Conservation (phyloP, 2,329 filamentous ascomycete genomes). For the Colletotrichum spaethianum region DNA sequence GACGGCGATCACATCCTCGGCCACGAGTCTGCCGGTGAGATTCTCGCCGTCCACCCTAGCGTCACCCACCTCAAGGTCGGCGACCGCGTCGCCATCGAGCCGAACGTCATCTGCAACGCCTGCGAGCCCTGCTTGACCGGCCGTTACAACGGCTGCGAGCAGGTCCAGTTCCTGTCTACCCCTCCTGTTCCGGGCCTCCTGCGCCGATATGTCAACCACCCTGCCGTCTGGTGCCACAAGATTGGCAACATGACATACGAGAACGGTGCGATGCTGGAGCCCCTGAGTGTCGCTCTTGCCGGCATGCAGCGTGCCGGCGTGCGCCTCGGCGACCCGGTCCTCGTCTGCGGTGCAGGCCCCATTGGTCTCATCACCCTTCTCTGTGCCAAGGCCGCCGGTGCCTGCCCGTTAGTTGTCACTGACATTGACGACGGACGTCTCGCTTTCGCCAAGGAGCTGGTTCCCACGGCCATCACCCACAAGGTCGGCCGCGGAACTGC, state of each 20-base stretch:
- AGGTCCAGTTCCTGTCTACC: conserved; percentile 89
- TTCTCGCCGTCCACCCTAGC: conserved; percentile 86
- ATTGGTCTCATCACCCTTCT: conserved; percentile 93
- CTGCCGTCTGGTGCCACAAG: conserved; percentile 95
- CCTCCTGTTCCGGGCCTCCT: conserved; percentile 90
- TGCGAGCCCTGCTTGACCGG: conserved; percentile 94
- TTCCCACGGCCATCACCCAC: conserved; percentile 84
- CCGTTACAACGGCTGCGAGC: conserved; percentile 94
- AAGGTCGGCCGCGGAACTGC: conserved; percentile 77
- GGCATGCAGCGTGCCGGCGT: conserved; percentile 88
- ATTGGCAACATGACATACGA: conserved; percentile 94
- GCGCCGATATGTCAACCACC: conserved; percentile 94
- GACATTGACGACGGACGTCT: conserved; percentile 92
- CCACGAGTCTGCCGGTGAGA: conserved; percentile 90
- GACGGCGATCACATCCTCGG: conserved; percentile 90
- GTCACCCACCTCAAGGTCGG: conserved; percentile 85
- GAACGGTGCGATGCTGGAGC: conserved; percentile 91
- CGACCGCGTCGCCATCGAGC: conserved; percentile 94
- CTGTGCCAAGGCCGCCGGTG: conserved; percentile 88
- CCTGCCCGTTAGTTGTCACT: conserved; percentile 91
- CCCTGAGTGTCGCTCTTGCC: conserved; percentile 89
- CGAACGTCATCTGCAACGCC: conserved; percentile 90
- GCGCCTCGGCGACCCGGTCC: conserved; percentile 85
- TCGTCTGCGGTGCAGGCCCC: conserved; percentile 93
- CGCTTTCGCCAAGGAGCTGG: conserved; percentile 86